Evolutionary conservation across 2,329 filamentous ascomycete species (phyloP).

Genomic region (Coniochaeta pulveracea): DNA sequence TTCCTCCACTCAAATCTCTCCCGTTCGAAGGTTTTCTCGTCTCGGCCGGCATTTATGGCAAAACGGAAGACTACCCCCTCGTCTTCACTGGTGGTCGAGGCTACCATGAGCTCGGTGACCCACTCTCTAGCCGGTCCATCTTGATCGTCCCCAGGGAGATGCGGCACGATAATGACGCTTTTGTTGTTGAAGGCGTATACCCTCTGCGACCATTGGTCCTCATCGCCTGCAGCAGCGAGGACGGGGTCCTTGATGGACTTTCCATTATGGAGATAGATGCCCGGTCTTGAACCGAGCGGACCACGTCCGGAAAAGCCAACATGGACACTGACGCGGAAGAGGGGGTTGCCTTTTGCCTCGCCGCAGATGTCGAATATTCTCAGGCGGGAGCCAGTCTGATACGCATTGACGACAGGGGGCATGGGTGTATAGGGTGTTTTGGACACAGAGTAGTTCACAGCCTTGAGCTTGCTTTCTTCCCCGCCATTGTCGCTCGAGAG

Average conservation of each 20-base stretch:
- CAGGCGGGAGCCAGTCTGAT: neutral
- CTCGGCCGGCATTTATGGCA: neutral
- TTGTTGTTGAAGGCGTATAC: neutral
- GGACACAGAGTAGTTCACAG: neutral
- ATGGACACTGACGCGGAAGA: neutral
- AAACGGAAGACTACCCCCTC: neutral
- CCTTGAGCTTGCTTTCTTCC: neutral
- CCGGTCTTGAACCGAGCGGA: neutral
- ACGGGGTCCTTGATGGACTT: neutral
- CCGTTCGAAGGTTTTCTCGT: neutral
- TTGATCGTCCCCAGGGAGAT: neutral
- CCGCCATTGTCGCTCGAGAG: neutral
- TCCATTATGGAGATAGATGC: neutral
- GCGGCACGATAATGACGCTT: neutral
- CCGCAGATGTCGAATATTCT: neutral
- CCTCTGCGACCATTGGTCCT: neutral
- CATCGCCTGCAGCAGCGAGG: neutral
- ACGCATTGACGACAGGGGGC: neutral
- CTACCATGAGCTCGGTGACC: neutral
- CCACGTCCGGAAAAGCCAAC: neutral
- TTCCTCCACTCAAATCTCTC: neutral
- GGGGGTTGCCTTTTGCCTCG: neutral
- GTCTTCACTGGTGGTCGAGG: neutral
- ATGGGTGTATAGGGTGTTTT: neutral
- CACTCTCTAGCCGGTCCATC: neutral